Conservation (phyloP, 495 filamentous ascomycete species). For the Pseudoneurospora amorphoporcata region DNA sequence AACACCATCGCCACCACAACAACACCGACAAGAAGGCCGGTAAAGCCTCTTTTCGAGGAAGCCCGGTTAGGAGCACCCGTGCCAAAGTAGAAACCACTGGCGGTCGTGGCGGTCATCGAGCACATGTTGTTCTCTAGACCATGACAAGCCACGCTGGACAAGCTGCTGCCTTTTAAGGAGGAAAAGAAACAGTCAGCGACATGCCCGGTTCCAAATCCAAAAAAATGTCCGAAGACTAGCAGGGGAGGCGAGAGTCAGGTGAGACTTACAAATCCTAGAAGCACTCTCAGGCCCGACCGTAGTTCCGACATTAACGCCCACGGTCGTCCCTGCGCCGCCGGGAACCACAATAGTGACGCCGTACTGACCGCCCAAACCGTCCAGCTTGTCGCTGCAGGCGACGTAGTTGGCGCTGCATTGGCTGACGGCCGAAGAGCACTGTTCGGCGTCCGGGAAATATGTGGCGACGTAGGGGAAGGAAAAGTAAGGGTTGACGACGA, state of each 20-base stretch:
- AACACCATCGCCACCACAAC: constrained; percentile 5
- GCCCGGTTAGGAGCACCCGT: constrained; percentile 13
- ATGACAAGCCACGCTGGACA: constrained; percentile 19
- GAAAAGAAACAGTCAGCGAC: neutral
- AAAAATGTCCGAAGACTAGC: neutral
- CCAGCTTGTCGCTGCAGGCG: constrained; percentile 50
- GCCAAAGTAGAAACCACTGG: constrained; percentile 20
- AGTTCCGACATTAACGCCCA: constrained; percentile 27
- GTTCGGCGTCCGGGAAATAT: constrained; percentile 49
- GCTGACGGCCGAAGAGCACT: constrained; percentile 55
- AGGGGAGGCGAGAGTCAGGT: neutral
- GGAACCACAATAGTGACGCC: constrained; percentile 56
- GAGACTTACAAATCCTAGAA: constrained; percentile 46
- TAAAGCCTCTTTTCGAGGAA: constrained; percentile 14
- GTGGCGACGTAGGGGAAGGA: constrained; percentile 60
- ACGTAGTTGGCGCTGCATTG: constrained; percentile 55
- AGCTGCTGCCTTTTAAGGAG: constrained; percentile 15
- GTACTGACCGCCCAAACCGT: constrained; percentile 36
- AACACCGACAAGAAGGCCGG: constrained; percentile 9
- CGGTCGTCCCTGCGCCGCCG: constrained; percentile 41
- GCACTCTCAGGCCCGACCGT: constrained; percentile 37
- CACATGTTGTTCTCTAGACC: constrained; percentile 18
- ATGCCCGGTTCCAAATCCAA: neutral
- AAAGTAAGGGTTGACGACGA: constrained; percentile 47
- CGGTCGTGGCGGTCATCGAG: constrained; percentile 14